Evolutionary conservation across 371 early-diverging fungal species (phyloP), one percentile per base, ranked within the genome.

Genomic region (Mortierella sp.): DNA sequence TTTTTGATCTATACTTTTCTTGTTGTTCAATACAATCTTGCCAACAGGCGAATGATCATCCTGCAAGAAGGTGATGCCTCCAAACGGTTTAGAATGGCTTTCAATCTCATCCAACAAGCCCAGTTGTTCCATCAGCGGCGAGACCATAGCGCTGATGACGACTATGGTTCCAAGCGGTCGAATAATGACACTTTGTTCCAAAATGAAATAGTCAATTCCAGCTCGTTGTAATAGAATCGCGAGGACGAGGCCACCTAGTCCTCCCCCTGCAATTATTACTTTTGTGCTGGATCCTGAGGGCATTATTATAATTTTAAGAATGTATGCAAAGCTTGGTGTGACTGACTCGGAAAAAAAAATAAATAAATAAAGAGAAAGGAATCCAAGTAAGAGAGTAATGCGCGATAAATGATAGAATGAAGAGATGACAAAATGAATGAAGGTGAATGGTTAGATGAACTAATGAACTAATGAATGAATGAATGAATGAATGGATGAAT

Each of bases 121-220:
- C 33, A 72, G 32, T 19, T 72, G 72, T 41, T 72, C 72, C 72
- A 72, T 66, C 16, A 72, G 33, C 15, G 72, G 72, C 32, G 65
- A 50, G 15, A 72, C 55, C 43, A 66, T 3, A 2, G 72, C 58
- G 15, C 72, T 72, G n/a, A 72, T 66, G 15, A 59, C 62, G 4
- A 72, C 60, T 38, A 66, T n/a, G 9, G 59, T 50, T 5, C 72
- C 72, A 33, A 66, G 60, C 5, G 72, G 72, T 50, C 72, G 72
- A 41, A 72, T 66, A 21, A 72, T 38, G 24, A 72, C 72, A 28
- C 67, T 72, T 41, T 66, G 61, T 33, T 72, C 72, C 9, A 72
- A 45, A 3, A 72, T 33, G 0, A 65, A 9, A 41, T 72, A 72
- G 28, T 66, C 55, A 28, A 72, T 60, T 7, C 72, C 72, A 13